A percentile compares a stretch with the other conserved stretches of the same genome.
These are phyloP conservation scores for Chrysoporthe austroafricana DNA, from an alignment of 2,329 filamentous ascomycete genomes.

Conservation along the genomic window DNA sequence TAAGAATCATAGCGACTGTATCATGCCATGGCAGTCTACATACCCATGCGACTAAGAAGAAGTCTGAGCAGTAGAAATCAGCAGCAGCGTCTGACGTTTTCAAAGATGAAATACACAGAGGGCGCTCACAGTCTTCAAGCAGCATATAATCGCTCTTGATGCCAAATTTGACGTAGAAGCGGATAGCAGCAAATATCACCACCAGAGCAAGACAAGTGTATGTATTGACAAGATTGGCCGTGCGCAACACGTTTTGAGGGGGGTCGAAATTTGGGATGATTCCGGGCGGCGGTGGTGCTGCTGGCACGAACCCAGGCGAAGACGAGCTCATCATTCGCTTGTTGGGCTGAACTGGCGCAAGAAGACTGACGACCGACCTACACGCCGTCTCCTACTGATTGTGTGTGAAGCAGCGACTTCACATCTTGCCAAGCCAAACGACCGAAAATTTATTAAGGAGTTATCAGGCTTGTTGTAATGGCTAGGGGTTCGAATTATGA, in stretches of 20 bases:
- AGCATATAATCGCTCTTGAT: background rate
- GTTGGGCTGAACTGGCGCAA: background rate
- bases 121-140: constrained; percentile 2
- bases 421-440: background rate
- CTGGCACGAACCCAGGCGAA: background rate
- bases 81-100: background rate
- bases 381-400: background rate
- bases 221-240: background rate
- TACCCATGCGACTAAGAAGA: background rate
- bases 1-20: background rate
- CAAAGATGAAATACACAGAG: background rate
- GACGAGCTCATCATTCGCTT: constrained; percentile 3
- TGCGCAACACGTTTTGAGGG: background rate
- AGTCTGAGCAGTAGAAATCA: background rate
- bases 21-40: background rate
- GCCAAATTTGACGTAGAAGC: constrained; percentile 2
- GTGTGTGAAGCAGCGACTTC: background rate
- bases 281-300: constrained; percentile 1
- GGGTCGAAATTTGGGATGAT: background rate
- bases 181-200: background rate
- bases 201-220: constrained; percentile 5
- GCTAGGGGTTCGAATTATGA: background rate
- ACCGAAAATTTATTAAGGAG: background rate
- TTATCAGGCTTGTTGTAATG: background rate
- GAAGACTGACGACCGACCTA: background rate